These are phyloP conservation scores for Trypanosoma boissoni DNA, from an alignment of 208 protist species.

Conservation along the genomic window DNA sequence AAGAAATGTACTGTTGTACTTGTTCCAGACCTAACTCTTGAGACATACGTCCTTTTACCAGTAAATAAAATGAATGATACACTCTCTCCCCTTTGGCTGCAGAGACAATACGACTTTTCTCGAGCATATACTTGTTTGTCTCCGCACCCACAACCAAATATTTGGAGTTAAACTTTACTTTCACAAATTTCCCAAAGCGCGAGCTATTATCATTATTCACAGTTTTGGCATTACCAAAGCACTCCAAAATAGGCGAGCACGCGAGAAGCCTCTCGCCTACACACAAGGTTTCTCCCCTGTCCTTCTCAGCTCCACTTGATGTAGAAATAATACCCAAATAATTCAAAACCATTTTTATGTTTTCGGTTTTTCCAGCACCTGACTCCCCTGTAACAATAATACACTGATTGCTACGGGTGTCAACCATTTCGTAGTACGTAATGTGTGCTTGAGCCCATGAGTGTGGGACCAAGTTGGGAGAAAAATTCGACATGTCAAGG, in stretches of 20 bases:
- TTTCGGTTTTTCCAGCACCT: conserved; percentile 88
- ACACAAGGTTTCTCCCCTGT: conserved; percentile 15
- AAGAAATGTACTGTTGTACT: conserved; percentile 10
- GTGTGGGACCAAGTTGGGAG: conserved; percentile 23
- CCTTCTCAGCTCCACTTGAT: conserved; percentile 4
- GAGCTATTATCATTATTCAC: conserved; percentile 62
- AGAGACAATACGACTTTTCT: conserved; percentile 38
- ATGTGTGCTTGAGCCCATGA: conserved; percentile 29
- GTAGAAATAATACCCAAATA: conserved; percentile 44
- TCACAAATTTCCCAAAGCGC: conserved; percentile 53
- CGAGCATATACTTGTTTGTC: conserved; percentile 50
- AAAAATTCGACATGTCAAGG: conserved; percentile 7
- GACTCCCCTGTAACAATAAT: conserved; percentile 76
- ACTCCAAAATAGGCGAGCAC: conserved; percentile 69
- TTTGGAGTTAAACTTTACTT: conserved; percentile 36
- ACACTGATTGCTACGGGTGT: conserved; percentile 31
- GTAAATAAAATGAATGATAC: conserved; percentile 81
- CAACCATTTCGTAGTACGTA: conserved; percentile 38
- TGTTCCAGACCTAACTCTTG: conserved; percentile 4
- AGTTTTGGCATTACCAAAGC: conserved; percentile 81
- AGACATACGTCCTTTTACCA: conserved; percentile 2
- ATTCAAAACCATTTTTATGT: conserved; percentile 62
- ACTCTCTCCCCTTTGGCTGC: conserved; percentile 64
- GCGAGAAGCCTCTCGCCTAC: conserved; percentile 44
- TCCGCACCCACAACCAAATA: conserved; percentile 32